A percentile compares a stretch with the other conserved stretches of the same genome.
These are phyloP conservation scores for Incumbomyces delicatus DNA, from an alignment of 2,329 filamentous ascomycete genomes.

Conservation along the genomic window DNA sequence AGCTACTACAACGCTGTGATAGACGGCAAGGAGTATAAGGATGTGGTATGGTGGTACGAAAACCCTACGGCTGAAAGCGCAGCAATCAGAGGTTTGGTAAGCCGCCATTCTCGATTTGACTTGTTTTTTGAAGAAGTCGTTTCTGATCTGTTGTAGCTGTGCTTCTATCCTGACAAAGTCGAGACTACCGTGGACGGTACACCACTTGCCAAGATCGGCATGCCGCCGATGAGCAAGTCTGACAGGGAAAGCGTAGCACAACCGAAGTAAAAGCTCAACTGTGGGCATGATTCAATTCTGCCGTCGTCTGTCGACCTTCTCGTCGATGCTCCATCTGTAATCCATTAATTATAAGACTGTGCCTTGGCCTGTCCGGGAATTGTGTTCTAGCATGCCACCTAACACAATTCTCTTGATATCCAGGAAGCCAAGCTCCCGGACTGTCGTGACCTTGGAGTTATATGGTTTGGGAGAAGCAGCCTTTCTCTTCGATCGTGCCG, in stretches of 20 bases:
- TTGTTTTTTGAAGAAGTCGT: neutral
- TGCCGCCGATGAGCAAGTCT: conserved; percentile 5
- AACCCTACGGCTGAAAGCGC: conserved; percentile 17
- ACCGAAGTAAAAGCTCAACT: neutral
- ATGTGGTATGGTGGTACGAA: conserved; percentile 21
- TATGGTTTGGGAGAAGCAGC: too few relatives aligned
- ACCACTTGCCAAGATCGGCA: conserved; percentile 15
- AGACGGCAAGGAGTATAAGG: conserved; percentile 18
- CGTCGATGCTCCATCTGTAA: too few relatives aligned
- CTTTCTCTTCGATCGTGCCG: too few relatives aligned
- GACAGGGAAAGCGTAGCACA: conserved; percentile 1
- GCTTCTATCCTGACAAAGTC: conserved; percentile 22
- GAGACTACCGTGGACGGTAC: conserved; percentile 19
- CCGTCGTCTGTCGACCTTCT: too few relatives aligned
- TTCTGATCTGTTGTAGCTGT: conserved; percentile 8
- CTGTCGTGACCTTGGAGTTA: too few relatives aligned
- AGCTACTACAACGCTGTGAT: conserved; percentile 21
- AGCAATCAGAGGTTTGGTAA: conserved; percentile 13
- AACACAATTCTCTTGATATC: too few relatives aligned
- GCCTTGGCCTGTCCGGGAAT: too few relatives aligned
- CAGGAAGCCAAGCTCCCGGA: too few relatives aligned
- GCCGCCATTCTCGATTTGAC: neutral
- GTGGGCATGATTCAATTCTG: too few relatives aligned
- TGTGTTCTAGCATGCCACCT: too few relatives aligned
- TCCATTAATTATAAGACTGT: too few relatives aligned